Percentiles rank a stretch among this genome's conserved stretches.
Conservation (phyloP, 2,329 filamentous ascomycete species). For the Xylariaceae sp. region DNA sequence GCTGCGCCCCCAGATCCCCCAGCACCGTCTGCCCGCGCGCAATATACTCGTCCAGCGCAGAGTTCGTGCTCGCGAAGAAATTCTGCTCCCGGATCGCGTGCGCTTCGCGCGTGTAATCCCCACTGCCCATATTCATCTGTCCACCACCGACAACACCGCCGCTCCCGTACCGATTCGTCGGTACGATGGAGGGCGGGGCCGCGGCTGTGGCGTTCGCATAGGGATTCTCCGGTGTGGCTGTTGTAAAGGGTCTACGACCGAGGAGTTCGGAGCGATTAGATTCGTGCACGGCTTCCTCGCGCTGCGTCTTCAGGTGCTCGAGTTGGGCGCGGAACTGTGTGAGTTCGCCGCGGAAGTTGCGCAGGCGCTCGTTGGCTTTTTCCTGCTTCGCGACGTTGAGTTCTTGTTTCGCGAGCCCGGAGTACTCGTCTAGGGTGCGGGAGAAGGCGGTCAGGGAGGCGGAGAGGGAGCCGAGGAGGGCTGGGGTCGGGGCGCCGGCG, state of each 20-base stretch:
- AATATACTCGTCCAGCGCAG: conserved; percentile 87
- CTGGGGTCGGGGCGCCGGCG: conserved; percentile 48
- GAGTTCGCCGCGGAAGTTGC: conserved; percentile 79
- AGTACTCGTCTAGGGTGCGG: conserved; percentile 90
- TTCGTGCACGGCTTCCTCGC: conserved; percentile 65
- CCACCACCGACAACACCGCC: conserved; percentile 31
- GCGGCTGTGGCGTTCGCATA: conserved; percentile 58
- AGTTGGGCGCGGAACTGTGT: conserved; percentile 73
- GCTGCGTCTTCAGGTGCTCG: conserved; percentile 67
- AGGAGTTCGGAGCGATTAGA: conserved; percentile 74
- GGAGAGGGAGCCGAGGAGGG: conserved; percentile 59
- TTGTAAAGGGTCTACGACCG: conserved; percentile 77
- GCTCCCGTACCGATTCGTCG: conserved; percentile 40
- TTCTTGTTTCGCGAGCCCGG: conserved; percentile 77
- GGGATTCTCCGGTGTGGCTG: conserved; percentile 79
- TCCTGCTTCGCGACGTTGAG: conserved; percentile 86
- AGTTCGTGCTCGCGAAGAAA: conserved; percentile 78
- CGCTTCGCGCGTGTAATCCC: conserved; percentile 66
- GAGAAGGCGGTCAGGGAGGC: conserved; percentile 67
- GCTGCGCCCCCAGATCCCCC: conserved; percentile 80
- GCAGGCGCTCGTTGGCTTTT: conserved; percentile 79
- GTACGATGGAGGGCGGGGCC: conserved; percentile 31
- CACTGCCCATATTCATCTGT: conserved; percentile 44
- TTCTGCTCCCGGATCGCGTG: conserved; percentile 85
- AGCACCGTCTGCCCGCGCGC: conserved; percentile 86